Base-by-base conservation (phyloP, 805 yeast species). In the Candida sphagnicola region DNA sequence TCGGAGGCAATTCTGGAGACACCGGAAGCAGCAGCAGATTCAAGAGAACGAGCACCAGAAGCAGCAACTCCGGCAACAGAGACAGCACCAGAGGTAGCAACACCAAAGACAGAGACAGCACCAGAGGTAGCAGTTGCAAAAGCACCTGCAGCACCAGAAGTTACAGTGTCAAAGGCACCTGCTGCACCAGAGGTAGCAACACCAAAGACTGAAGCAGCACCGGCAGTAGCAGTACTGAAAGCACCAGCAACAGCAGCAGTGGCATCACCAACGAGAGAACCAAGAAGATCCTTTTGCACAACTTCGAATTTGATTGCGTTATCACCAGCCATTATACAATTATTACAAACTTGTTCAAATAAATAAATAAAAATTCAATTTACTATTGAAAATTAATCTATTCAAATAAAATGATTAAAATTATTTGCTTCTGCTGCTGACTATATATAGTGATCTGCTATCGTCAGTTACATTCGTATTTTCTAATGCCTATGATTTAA, bases 231-330 rank as follows among this genome's bases (percentile, higher is more conserved):
- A 8, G 42, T 32, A 14, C 19, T 36, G 28, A 40, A 46, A 29
- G 45, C 51, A 28, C 44, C 44, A 10, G 35, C 40, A 30, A 41
- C 54, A 26, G 40, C 44, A 15, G 42, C 35, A 31, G 40, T 46
- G 18, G 44, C 54, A 37, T 41, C 42, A 21, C 33, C 46, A 30
- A 41, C 41, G 26, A 47, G 49, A 30, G 45, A 44, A 32, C 32
- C 40, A 15, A 45, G 26, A 39, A 24, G 24, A 25, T 21, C 37
- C 39, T 35, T 23, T 10, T 18, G 43, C 28, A n/a, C n/a, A 32
- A 57, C 59, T 34, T 61, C 63, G 51, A 40, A 57, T 26, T 61
- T 45, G 38, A 57, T 54, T 36, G 65, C 65, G 61, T 59, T 58
- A 38, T 56, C 25, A 43, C 51, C n/a, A n/a, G n/a, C 53, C 56